Evolutionary conservation across 768 basidiomycete species (phyloP).

Genomic region (Russula olivacea): DNA sequence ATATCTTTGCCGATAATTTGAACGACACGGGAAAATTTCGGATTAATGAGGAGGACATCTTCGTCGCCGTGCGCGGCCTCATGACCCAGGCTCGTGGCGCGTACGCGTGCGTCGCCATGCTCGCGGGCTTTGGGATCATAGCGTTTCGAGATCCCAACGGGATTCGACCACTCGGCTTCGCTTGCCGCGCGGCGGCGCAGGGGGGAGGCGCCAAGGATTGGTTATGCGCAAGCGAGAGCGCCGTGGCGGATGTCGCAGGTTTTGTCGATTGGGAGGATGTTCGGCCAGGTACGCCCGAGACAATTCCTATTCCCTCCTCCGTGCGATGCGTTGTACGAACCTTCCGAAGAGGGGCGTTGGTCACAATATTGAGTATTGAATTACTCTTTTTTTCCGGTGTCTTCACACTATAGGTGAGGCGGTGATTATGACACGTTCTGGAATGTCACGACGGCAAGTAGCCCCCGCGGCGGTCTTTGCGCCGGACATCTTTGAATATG

Average conservation of each 20-base stretch:
- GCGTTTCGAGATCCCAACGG: slow-evolving; percentile 98
- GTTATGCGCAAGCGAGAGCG: slow-evolving; percentile 90
- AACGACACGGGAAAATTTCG: slow-evolving; percentile 99
- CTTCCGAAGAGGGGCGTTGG: background rate
- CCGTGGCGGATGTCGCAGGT: slow-evolving; percentile 90
- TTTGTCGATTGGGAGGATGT: slow-evolving; percentile 94
- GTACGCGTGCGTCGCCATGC: slow-evolving; percentile 98
- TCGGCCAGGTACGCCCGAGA: slow-evolving; percentile 59
- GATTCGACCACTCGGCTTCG: slow-evolving; percentile 90
- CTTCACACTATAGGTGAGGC: slow-evolving; percentile 67
- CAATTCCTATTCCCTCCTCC: background rate
- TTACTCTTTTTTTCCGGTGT: background rate
- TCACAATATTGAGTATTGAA: background rate
- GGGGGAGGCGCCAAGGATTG: slow-evolving; percentile 69
- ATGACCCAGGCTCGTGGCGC: slow-evolving; percentile 88
- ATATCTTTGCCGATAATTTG: slow-evolving; percentile 95
- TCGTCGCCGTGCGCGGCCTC: slow-evolving; percentile 84
- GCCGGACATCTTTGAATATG: slow-evolving; percentile 98
- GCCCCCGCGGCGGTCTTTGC: slow-evolving; percentile 70
- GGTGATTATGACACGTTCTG: slow-evolving; percentile 83
- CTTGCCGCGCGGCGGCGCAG: slow-evolving; percentile 43
- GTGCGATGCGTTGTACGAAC: background rate
- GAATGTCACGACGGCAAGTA: slow-evolving; percentile 70
- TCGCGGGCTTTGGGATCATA: slow-evolving; percentile 97
- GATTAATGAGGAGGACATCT: slow-evolving; percentile 99